Conservation (phyloP, 2,329 filamentous ascomycete genomes). For the Fusarium hainanense region DNA sequence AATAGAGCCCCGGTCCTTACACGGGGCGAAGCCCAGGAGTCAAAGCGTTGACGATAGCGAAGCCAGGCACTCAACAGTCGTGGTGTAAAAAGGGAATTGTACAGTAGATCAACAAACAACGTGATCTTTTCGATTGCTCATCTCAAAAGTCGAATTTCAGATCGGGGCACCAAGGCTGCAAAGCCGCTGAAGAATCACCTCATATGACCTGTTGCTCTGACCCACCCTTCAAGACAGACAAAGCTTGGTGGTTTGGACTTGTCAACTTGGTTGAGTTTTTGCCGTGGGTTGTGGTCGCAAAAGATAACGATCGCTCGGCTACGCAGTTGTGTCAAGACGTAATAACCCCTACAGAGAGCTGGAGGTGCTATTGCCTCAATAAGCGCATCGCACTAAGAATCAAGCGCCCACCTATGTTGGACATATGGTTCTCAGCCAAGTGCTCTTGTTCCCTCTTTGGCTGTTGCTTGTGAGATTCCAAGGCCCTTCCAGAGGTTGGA, state of each 20-base stretch:
- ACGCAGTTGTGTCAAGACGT: not conserved
- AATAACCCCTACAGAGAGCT: slow-evolving; percentile 28
- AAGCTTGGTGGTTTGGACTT: slow-evolving; percentile 17
- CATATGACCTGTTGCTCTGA: slow-evolving; percentile 33
- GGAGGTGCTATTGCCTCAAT: slow-evolving; percentile 26
- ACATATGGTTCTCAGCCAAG: slow-evolving; percentile 2
- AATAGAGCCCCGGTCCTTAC: not conserved
- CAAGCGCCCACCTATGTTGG: slow-evolving; percentile 14
- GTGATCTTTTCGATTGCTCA: slow-evolving; percentile 24
- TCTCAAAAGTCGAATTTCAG: slow-evolving; percentile 31
- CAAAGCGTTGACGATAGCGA: not conserved
- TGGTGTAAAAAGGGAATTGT: not conserved
- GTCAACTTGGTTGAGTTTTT: not conserved
- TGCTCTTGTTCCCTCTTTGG: slow-evolving; percentile 6
- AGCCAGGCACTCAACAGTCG: not conserved
- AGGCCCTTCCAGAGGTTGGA: slow-evolving; percentile 18
- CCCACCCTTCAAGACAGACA: slow-evolving; percentile 40
- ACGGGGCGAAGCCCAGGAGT: not conserved
- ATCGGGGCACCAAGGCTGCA: slow-evolving; percentile 37
- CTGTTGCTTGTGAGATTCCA: slow-evolving; percentile 16
- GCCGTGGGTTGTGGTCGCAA: not conserved
- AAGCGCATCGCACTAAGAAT: slow-evolving; percentile 12
- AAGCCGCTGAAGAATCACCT: slow-evolving; percentile 24
- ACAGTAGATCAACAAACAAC: slow-evolving; percentile 23
- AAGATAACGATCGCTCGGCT: slow-evolving; percentile 11